Conservation (phyloP, 2,329 filamentous ascomycete genomes). For the Pseudogymnoascus sp. region DNA sequence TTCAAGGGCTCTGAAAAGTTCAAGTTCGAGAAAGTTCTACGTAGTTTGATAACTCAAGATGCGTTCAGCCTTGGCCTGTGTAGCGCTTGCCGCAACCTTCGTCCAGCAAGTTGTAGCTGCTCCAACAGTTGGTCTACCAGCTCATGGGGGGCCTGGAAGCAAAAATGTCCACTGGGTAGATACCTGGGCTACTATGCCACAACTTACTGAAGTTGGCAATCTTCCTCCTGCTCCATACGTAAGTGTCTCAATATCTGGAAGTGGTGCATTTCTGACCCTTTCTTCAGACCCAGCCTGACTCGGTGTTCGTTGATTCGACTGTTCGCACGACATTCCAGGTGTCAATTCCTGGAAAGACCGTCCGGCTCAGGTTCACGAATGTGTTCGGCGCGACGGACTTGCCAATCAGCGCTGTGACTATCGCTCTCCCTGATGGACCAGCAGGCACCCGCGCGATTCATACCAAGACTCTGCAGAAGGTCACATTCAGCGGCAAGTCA, state of each 20-base stretch:
- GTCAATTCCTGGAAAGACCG: slow-evolving; percentile 41
- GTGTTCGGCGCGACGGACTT: slow-evolving; percentile 51
- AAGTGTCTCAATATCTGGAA: slow-evolving; percentile 22
- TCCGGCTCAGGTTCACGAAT: slow-evolving; percentile 55
- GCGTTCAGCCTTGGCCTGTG: not conserved
- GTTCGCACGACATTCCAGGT: slow-evolving; percentile 54
- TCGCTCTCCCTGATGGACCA: slow-evolving; percentile 47
- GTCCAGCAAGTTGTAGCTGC: not conserved
- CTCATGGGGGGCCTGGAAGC: not conserved
- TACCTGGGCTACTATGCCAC: slow-evolving; percentile 59
- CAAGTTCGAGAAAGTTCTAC: not conserved
- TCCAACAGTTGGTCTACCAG: not conserved
- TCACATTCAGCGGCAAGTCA: slow-evolving; percentile 47
- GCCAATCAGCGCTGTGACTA: slow-evolving; percentile 46
- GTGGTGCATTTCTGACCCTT: slow-evolving; percentile 13
- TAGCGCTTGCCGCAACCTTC: not conserved
- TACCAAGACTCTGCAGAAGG: slow-evolving; percentile 36
- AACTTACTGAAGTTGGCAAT: slow-evolving; percentile 54
- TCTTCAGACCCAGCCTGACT: slow-evolving; percentile 40
- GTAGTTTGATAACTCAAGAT: not conserved
- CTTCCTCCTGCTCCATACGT: slow-evolving; percentile 53
- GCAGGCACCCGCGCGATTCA: slow-evolving; percentile 43
- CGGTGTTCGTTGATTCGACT: slow-evolving; percentile 50
- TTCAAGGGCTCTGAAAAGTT: not conserved
- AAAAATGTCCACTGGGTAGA: slow-evolving; percentile 48